Percentiles rank a stretch among this genome's conserved stretches.
phyloP scores from a whole-genome alignment of 495 filamentous ascomycete genomes.

The Annulohypoxylon stygium region DNA sequence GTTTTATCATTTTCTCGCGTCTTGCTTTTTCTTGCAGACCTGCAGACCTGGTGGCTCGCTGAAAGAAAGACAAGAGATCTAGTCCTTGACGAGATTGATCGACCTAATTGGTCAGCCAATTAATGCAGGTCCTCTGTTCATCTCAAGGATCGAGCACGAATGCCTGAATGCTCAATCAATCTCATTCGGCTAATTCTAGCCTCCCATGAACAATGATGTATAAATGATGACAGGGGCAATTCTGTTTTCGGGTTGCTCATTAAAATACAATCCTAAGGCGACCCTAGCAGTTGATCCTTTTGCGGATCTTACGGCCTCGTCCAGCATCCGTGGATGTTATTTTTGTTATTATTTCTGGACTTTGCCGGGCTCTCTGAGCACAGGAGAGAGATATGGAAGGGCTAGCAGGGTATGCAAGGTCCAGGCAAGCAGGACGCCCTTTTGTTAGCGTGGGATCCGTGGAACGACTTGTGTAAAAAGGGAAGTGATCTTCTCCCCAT shows the following conservation, averaged over 20 bases:
- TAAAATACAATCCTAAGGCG: constrained; percentile 33
- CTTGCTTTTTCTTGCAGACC: constrained; percentile 16
- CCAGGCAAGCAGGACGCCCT: constrained; percentile 1
- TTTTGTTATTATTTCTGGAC: constrained; percentile 13
- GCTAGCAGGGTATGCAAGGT: neutral
- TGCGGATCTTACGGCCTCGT: constrained; percentile 22
- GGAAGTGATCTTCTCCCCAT: constrained; percentile 44
- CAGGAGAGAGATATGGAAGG: neutral
- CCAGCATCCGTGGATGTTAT: neutral
- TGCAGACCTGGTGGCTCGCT: neutral
- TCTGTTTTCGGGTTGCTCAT: constrained; percentile 38
- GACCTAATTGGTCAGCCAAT: constrained; percentile 30
- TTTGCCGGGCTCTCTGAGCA: neutral
- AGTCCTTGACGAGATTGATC: constrained; percentile 18
- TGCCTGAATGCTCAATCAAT: constrained; percentile 20
- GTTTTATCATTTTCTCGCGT: constrained; percentile 29
- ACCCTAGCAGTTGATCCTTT: constrained; percentile 37
- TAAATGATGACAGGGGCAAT: constrained; percentile 19
- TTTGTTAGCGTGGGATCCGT: constrained; percentile 27
- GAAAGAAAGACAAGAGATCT: constrained; percentile 22
- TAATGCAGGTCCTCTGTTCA: constrained; percentile 37
- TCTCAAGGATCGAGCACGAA: constrained; percentile 36
- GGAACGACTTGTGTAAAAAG: constrained; percentile 18
- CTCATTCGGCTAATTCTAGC: constrained; percentile 41
- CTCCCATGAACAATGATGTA: constrained; percentile 14